Evolutionary conservation across 2,329 filamentous ascomycete genomes (phyloP), one percentile per base, ranked within the genome.

Genomic region (Ophiostoma pallidulum): DNA sequence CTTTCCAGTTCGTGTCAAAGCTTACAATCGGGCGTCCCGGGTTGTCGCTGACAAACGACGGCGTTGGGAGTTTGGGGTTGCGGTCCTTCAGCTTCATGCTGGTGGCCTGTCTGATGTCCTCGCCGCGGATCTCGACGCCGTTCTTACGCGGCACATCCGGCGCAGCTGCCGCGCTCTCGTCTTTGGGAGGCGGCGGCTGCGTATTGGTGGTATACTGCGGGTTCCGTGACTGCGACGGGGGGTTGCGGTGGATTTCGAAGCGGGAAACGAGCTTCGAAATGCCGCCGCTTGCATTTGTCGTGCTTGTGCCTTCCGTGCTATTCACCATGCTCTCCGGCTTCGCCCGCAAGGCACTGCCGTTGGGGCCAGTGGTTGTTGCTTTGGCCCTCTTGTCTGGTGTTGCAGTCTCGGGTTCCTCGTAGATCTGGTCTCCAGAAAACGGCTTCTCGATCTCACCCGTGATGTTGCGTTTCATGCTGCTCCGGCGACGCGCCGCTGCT

Each of bases 1-100:
- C 77, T 72, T 80, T 84, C 82, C 87, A 95, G 62, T 84, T 78
- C 60, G 78, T 78, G 67, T 94, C 78, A 74, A 97, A 97, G 75
- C 91, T 97, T 74, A 97, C 91, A 72, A 97, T 97, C 54, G 91
- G 91, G 62, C 91, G 81, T 58, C 88, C 88, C 58, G 86, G 84
- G 61, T 77, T 85, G 69, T 96, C 85, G 69, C 89, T 96, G 65
- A 97, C 90, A 60, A 86, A 83, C 47, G 86, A 87, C 55, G 91
- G 91, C 60, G 84, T 91, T 24, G 90, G 91, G 53, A 97, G 73
- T 62, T 86, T 94, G 49, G 81, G 68, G 66, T 89, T 96, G 60
- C 90, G 82, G 65, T 95, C 88, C 63, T 81, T 89, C 54, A 92
- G 71, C 62, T 74, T 84, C 78, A 94, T 94, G 66, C 86, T 92